Base-by-base conservation (phyloP, 192 early-diverging fungal species). In the Linnemannia zychae region DNA sequence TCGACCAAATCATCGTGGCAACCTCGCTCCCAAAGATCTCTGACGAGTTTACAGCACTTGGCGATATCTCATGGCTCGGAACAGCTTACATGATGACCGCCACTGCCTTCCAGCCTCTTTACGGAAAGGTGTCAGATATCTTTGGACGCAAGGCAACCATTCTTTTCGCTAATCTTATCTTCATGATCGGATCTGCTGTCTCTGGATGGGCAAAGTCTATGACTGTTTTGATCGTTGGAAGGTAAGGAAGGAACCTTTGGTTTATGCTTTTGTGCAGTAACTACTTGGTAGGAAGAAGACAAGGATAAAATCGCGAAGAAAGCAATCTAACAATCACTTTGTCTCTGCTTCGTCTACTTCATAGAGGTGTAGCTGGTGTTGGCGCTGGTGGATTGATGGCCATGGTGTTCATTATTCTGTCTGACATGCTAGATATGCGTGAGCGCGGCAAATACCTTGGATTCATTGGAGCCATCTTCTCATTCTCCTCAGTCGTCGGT, bases 41-140 rank as follows among this genome's bases (percentile, higher is more conserved):
- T 40, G 69, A 76, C 17, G 76, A 92, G 15, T 92, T 88, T 71
- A 74, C 90, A 11, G 75, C 92, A 0, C 82, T 93, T 2, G 80
- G 82, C 24, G 90, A 94, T 63, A 91, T 95, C 38, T 91, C 95
- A 3, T 98, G 97, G 97, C 92, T 98, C 44, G 96, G 93, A 52
- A 94, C 92, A 38, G 89, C 91, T 34, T 97, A 96, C 69, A 87
- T 96, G 78, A 78, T 96, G 79, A 93, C 92, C 72, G 90, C 89
- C 36, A 95, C 96, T 3, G 93, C 96, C 13, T 88, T 97, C 72
- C 92, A 96, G 79, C 95, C 96, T 11, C 84, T 94, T 47, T 88
- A 91, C 74, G 90, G 90, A 36, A 80, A 89, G 67, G 81, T 91
- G 60, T 92, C 95, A 66, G 97, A 98, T 71, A 95, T 97, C 47